Evolutionary conservation across 495 filamentous ascomycete genomes (phyloP).

Genomic region (Cudoniella acicularis): DNA sequence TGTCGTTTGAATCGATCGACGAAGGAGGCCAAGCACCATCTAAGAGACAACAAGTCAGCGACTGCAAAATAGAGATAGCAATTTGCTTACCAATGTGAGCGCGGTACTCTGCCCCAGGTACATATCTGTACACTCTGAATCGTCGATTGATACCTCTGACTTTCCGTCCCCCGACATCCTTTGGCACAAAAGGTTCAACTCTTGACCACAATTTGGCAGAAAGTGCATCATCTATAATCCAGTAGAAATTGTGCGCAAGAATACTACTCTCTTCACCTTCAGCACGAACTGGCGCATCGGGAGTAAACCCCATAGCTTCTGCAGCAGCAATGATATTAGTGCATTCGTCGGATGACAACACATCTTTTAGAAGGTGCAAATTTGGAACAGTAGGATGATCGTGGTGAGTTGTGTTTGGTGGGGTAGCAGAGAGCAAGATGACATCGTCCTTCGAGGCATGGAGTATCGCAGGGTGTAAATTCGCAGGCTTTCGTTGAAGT

Average conservation of each 20-base stretch:
- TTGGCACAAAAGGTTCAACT: conserved; percentile 35
- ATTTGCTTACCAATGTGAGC: conserved; percentile 29
- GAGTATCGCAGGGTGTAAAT: conserved; percentile 42
- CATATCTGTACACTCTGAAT: conserved; percentile 47
- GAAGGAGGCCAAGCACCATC: conserved; percentile 49
- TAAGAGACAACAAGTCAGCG: conserved; percentile 16
- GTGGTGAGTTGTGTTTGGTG: conserved; percentile 28
- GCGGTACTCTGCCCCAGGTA: conserved; percentile 46
- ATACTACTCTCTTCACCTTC: conserved; percentile 40
- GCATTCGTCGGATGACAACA: conserved; percentile 39
- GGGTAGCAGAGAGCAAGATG: conserved; percentile 28
- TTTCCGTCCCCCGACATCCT: conserved; percentile 31
- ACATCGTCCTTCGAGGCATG: conserved; percentile 34
- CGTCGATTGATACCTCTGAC: conserved; percentile 42
- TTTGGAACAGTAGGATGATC: conserved; percentile 39
- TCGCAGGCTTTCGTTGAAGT: conserved; percentile 42
- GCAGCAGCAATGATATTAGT: conserved; percentile 41
- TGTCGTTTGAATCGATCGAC: conserved; percentile 31
- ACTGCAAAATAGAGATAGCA: background rate
- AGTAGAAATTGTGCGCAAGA: conserved; percentile 50
- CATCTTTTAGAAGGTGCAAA: conserved; percentile 34
- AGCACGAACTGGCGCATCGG: conserved; percentile 42
- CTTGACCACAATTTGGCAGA: conserved; percentile 39
- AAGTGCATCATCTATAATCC: conserved; percentile 42
- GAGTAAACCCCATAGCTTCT: conserved; percentile 41